phyloP scores from a whole-genome alignment of 2,329 filamentous ascomycete species.

The Nemania sp. region DNA sequence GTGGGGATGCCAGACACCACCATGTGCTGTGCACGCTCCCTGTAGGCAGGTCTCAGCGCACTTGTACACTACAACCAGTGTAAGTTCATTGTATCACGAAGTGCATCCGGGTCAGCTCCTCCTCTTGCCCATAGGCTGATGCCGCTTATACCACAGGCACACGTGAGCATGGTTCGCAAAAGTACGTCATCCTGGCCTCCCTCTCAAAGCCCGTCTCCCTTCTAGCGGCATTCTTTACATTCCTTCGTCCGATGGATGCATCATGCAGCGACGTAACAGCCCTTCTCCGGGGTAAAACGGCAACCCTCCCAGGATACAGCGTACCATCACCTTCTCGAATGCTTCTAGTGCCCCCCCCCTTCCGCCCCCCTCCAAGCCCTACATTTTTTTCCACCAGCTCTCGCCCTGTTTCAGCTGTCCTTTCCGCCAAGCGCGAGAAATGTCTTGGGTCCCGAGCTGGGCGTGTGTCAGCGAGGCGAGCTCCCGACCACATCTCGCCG shows the following conservation, averaged over 20 bases:
- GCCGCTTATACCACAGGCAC: not conserved
- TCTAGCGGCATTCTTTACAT: not conserved
- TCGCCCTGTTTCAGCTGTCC: conserved; percentile 13
- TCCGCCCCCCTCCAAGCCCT: not conserved
- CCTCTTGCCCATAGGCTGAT: not conserved
- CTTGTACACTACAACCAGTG: not conserved
- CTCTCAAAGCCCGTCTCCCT: not conserved
- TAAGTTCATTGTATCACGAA: not conserved
- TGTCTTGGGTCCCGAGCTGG: not conserved
- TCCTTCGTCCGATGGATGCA: conserved; percentile 6
- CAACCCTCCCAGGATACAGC: not conserved
- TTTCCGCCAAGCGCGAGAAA: not conserved
- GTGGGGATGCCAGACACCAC: conserved; percentile 9
- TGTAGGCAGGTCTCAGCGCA: not conserved
- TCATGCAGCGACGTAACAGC: conserved; percentile 8
- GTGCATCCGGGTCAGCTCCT: too few relatives aligned
- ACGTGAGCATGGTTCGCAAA: conserved; percentile 7
- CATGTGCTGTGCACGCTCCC: not conserved
- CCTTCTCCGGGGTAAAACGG: conserved; percentile 19
- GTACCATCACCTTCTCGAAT: conserved; percentile 22
- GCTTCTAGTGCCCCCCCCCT: conserved; percentile 19
- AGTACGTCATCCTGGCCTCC: conserved; percentile 12
- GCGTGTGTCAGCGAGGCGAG: not conserved
- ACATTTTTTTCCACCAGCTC: conserved; percentile 1
- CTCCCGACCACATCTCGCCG: not conserved